phyloP scores from a whole-genome alignment of 768 basidiomycete species.

The Mycena filopes region DNA sequence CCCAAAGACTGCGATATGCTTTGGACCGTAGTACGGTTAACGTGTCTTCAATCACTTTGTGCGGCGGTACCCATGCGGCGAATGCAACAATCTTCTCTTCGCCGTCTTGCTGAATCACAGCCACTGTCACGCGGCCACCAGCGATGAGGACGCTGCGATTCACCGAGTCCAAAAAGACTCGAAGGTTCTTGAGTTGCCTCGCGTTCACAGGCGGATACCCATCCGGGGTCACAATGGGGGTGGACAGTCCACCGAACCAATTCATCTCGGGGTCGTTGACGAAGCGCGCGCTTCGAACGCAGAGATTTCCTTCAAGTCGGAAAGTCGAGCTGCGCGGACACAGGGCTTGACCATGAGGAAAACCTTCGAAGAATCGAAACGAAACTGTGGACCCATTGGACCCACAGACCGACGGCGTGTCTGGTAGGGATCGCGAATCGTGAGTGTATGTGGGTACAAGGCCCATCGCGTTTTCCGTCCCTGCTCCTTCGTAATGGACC shows the following conservation, averaged over 20 bases:
- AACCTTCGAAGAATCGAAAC: too few relatives aligned
- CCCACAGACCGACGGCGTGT: too few relatives aligned
- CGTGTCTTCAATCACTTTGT: slow-evolving; percentile 18
- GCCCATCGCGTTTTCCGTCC: too few relatives aligned
- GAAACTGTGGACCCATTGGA: too few relatives aligned
- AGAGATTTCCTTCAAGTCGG: slow-evolving; percentile 16
- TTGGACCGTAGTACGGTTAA: slow-evolving; percentile 6
- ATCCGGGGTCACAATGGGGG: slow-evolving; percentile 3
- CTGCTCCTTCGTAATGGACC: too few relatives aligned
- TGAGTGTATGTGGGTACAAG: too few relatives aligned
- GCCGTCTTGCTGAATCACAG: slow-evolving; percentile 3
- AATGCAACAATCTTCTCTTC: slow-evolving; percentile 17
- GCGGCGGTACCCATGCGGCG: slow-evolving; percentile 19
- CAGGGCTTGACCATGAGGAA: background rate
- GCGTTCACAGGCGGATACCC: background rate
- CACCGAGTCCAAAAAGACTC: slow-evolving; percentile 14
- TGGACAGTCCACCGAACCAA: slow-evolving; percentile 23
- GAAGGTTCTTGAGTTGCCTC: slow-evolving; percentile 12
- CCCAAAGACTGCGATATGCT: slow-evolving; percentile 4
- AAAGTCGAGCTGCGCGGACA: slow-evolving; percentile 12
- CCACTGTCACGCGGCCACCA: slow-evolving; percentile 17
- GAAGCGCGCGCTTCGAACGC: slow-evolving; percentile 18
- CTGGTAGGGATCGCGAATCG: too few relatives aligned
- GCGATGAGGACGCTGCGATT: slow-evolving; percentile 15
- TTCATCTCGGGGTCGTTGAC: slow-evolving; percentile 22